Evolutionary conservation across 2,329 filamentous ascomycete species (phyloP).

Genomic region (Botrytis cinerea): DNA sequence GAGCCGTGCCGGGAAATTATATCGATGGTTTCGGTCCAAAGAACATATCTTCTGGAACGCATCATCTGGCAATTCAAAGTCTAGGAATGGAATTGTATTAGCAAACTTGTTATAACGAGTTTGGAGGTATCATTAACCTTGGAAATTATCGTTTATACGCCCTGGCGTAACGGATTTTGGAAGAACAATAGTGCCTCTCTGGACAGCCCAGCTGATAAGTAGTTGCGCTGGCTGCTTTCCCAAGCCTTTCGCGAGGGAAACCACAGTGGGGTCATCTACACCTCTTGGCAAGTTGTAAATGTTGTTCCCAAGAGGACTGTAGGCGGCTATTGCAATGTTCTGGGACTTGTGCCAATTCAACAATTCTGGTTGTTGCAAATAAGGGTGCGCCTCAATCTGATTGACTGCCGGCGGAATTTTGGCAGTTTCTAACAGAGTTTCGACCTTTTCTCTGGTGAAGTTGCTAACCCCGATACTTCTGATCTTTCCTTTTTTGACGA

Average conservation of each 20-base stretch:
- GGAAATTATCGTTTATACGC: conserved; percentile 51
- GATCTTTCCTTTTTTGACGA: conserved; percentile 45
- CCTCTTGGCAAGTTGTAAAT: conserved; percentile 47
- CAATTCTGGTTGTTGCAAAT: conserved; percentile 62
- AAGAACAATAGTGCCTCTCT: conserved; percentile 55
- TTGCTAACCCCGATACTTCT: conserved; percentile 55
- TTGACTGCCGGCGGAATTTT: conserved; percentile 61
- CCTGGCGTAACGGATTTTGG: conserved; percentile 56
- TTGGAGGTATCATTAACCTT: conserved; percentile 35
- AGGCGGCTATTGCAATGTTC: conserved; percentile 62
- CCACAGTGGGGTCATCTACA: conserved; percentile 52
- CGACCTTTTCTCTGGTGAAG: conserved; percentile 48
- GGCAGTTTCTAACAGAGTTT: conserved; percentile 51
- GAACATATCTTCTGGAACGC: conserved; percentile 45
- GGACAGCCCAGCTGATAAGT: conserved; percentile 56
- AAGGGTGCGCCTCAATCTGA: conserved; percentile 70
- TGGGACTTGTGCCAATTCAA: conserved; percentile 58
- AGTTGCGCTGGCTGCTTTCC: conserved; percentile 55
- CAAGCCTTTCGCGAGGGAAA: conserved; percentile 54
- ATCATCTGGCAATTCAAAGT: conserved; percentile 44
- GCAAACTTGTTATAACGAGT: not conserved
- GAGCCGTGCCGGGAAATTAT: conserved; percentile 48
- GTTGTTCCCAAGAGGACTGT: conserved; percentile 65
- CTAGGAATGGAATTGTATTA: conserved; percentile 37
- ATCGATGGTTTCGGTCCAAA: conserved; percentile 46